Base-by-base conservation (phyloP, 768 basidiomycete genomes). In the Podaxis sp. region DNA sequence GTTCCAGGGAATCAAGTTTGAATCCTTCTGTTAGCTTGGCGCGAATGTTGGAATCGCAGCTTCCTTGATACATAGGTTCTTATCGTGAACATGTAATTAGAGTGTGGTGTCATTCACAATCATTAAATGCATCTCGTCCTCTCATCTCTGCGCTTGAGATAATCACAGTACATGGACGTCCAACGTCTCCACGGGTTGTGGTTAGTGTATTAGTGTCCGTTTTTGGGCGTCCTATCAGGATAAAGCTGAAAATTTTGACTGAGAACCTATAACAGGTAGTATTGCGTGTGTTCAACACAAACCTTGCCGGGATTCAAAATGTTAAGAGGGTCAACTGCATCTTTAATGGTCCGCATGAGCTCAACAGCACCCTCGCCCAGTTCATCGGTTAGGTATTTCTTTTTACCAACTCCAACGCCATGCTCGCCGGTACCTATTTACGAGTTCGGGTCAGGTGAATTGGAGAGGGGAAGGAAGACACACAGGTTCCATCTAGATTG, bases 271-370 rank as follows among this genome's bases (percentile, higher is more conserved):
- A 60, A 58, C 59, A 42, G 63, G 57, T 53, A 61, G 10, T 9
- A 28, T 35, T 54, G 21, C 35, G 42, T 7, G 3, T 21, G n/a
- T n/a, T 28, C 36, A 11, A 9, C 28, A 42, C 60, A 57, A 64
- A 79, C 82, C 75, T 95, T 95, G 44, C 90, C 93, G 5, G 94
- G 94, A 70, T 96, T 97, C 72, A 95, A 79, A 52, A 97, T 75
- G 66, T 90, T 86, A 50, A 83, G 68, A 0, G 94, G 93, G 71
- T 96, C 94, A 11, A 94, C 76, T 2, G 87, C 81, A 42, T 74
- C 73, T 73, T 96, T 98, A 66, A 97, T 80, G n/a, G 80, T 83
- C 76, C 84, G 86, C 93, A 97, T 94, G 9, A 96, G 75, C 50
- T 85, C 82, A 10, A 97, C 87, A 0, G 94, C 95, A 3, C 85